phyloP scores from a whole-genome alignment of 306 rosid genomes.

The Sesbania bispinosa region DNA sequence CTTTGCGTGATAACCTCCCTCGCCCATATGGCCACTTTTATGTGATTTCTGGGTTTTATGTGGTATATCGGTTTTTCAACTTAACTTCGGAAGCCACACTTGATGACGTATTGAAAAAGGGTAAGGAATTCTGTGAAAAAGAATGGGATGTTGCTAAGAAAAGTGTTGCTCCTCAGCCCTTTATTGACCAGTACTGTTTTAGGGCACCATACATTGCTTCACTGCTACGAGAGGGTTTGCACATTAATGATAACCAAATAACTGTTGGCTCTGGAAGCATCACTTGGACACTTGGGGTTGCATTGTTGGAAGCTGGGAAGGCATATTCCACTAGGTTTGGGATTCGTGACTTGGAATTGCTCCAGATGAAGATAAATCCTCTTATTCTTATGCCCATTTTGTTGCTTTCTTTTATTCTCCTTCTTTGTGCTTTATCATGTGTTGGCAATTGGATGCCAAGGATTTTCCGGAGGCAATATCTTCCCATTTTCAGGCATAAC shows the following conservation, averaged over 20 bases:
- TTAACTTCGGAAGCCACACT: conserved; percentile 73
- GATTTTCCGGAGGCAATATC: conserved; percentile 66
- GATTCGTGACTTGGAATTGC: conserved; percentile 50
- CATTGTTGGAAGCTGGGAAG: conserved; percentile 87
- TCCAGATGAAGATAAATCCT: conserved; percentile 66
- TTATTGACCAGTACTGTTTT: conserved; percentile 95
- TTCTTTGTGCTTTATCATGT: conserved; percentile 69
- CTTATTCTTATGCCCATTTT: conserved; percentile 47
- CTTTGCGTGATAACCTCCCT: conserved; percentile 59
- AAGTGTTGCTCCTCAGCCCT: conserved; percentile 92
- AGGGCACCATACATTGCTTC: conserved; percentile 87
- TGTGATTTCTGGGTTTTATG: conserved; percentile 90
- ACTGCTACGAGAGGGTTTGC: conserved; percentile 87
- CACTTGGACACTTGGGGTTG: conserved; percentile 98
- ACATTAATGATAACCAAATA: conserved; percentile 65
- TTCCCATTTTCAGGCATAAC: conserved; percentile 73
- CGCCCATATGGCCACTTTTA: conserved; percentile 76
- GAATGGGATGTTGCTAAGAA: conserved; percentile 77
- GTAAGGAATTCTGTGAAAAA: conserved; percentile 67
- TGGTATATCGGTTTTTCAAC: conserved; percentile 84
- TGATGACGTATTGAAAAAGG: conserved; percentile 81
- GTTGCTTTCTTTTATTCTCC: conserved; percentile 59
- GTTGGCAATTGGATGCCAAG: conserved; percentile 70
- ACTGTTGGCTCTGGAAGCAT: conserved; percentile 89
- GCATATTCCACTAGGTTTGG: conserved; percentile 51